Percentiles rank a stretch among this genome's conserved stretches.
phyloP scores from a whole-genome alignment of 73 alveolate species.

The Paramecium biaurelia region DNA sequence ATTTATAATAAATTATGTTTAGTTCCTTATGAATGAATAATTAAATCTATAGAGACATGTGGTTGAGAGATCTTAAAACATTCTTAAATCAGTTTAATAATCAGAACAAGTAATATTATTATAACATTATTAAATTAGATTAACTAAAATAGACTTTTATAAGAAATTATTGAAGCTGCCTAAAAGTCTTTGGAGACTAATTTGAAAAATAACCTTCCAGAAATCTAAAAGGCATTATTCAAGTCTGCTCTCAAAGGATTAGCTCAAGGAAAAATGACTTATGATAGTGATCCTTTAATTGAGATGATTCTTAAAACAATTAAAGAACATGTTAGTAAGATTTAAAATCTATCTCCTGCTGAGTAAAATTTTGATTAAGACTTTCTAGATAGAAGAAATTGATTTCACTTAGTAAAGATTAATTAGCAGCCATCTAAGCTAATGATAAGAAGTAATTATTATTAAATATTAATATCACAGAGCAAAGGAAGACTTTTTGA shows the following conservation, averaged over 20 bases:
- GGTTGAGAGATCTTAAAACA: slow-evolving; percentile 49
- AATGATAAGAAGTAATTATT: neutral
- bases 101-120: neutral
- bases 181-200: slow-evolving; percentile 34
- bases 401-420: slow-evolving; percentile 2
- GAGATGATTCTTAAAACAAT: slow-evolving; percentile 52
- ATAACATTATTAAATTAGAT: neutral
- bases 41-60: slow-evolving; percentile 28
- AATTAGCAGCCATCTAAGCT: neutral
- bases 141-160: slow-evolving; percentile 42
- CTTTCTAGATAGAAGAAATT: slow-evolving; percentile 16
- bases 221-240: slow-evolving; percentile 35
- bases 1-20: neutral
- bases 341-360: slow-evolving; percentile 50
- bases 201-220: slow-evolving; percentile 11
- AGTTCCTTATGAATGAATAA: slow-evolving; percentile 58
- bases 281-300: slow-evolving; percentile 59
- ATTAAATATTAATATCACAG: neutral
- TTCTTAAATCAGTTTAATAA: slow-evolving; percentile 52
- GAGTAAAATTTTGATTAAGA: slow-evolving; percentile 19
- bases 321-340: slow-evolving; percentile 48
- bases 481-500: slow-evolving; percentile 19
- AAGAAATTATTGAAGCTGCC: slow-evolving; percentile 60
- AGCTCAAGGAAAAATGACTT: slow-evolving; percentile 62
- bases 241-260: slow-evolving; percentile 55